These are phyloP conservation scores for Solanum stenotomum DNA, from an alignment of 257 asterid genomes.

Conservation along the genomic window DNA sequence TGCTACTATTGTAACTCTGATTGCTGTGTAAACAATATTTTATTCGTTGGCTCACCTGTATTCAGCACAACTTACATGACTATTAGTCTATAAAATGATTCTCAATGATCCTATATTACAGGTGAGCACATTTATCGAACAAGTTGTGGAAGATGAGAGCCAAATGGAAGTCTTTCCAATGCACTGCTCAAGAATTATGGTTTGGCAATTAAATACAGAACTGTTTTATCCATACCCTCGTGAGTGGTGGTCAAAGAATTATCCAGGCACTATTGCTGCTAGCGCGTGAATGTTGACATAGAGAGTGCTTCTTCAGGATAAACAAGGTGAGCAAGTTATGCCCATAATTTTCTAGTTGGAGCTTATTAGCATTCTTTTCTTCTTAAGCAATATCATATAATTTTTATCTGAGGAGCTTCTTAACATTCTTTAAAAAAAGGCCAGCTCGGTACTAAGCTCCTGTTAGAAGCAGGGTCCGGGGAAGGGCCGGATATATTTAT, in stretches of 20 bases:
- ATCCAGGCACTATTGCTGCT: constrained; percentile 12
- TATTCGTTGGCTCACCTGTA: neutral
- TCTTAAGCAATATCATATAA: neutral
- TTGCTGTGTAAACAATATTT: neutral
- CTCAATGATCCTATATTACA: constrained; percentile 12
- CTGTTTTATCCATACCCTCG: constrained; percentile 10
- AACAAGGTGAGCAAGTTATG: neutral
- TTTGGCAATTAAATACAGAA: constrained; percentile 40
- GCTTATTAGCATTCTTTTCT: neutral
- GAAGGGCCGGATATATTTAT: neutral
- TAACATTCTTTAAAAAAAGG: neutral
- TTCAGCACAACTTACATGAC: neutral
- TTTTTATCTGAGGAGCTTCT: neutral
- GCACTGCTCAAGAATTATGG: constrained; percentile 38
- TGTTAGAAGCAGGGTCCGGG: neutral
- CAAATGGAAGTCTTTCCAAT: constrained; percentile 65
- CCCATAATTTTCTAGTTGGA: neutral
- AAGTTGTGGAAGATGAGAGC: constrained; percentile 70
- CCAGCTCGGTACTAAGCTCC: neutral
- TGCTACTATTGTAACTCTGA: neutral
- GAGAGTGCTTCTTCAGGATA: neutral
- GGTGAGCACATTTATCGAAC: constrained; percentile 64
- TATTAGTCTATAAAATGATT: neutral
- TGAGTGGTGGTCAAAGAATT: neutral
- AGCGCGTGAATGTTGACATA: constrained; percentile 10